Base-by-base conservation (phyloP, 306 rosid genomes). In the Vicia faba region DNA sequence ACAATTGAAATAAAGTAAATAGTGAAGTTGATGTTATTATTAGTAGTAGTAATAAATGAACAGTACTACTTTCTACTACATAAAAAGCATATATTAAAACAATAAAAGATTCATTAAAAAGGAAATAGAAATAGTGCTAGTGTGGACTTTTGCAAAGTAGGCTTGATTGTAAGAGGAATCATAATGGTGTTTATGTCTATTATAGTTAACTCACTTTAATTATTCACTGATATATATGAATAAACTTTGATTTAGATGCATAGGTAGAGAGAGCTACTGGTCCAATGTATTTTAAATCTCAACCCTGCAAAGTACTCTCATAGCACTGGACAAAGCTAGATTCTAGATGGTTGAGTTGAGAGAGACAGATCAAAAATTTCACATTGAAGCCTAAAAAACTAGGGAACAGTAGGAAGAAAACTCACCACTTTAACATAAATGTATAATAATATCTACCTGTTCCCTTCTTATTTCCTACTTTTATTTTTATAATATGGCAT, bases 271-370 rank as follows among this genome's bases (percentile, higher is more conserved):
- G 50, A 62, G 39, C 25, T 11, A 53, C 39, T 45, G 71, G 73
- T 71, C 73, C 69, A 39, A 28, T 31, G 70, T 66, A 66, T 45
- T 66, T 75, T 31, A 68, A 49, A 35, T 62, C 60, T 56, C 66
- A 62, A 46, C 71, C 66, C 68, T 62, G 70, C 40, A 75, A 68
- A 75, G 82, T 72, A 64, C 29, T 59, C 50, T 59, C 50, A 58
- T 14, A 45, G 69, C 64, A 69, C 58, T 50, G 62, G 67, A 28
- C 48, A 57, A 62, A 67, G 64, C 64, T 63, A 58, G 71, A 61
- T 45, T 43, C 67, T 45, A 74, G 53, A 44, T 23, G 63, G 73
- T 59, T 65, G 74, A 72, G 73, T 59, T 65, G 74, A 72, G 76
- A 72, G 74, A 70, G 75, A 79, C 72, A 53, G 1, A 12, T 43